These are phyloP conservation scores for Marsdenia floribunda DNA, from an alignment of 257 asterid species.

Conservation along the genomic window DNA sequence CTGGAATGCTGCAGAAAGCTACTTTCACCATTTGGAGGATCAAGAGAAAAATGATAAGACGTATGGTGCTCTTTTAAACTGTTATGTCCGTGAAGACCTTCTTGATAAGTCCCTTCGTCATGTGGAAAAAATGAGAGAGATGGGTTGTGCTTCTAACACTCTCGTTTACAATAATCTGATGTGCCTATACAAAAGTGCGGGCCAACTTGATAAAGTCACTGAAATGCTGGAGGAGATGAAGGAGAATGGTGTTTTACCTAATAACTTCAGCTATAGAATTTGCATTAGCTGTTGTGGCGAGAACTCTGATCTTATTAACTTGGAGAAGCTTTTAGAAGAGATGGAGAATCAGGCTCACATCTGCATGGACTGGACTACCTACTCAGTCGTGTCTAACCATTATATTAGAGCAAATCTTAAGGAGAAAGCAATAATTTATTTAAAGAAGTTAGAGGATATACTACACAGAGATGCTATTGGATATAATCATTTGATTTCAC, in stretches of 20 bases:
- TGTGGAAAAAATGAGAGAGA: constrained; percentile 45
- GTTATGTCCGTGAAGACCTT: constrained; percentile 45
- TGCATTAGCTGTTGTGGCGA: constrained; percentile 45
- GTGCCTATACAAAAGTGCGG: constrained; percentile 47
- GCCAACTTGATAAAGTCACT: constrained; percentile 40
- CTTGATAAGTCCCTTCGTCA: constrained; percentile 40
- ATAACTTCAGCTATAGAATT: constrained; percentile 56
- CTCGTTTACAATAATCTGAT: constrained; percentile 57
- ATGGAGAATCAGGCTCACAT: constrained; percentile 33
- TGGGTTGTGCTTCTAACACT: constrained; percentile 36
- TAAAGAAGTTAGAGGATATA: constrained; percentile 44
- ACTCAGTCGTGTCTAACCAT: constrained; percentile 39
- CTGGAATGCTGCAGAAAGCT: constrained; percentile 45
- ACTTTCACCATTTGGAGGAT: constrained; percentile 29
- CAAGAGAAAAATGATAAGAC: constrained; percentile 43
- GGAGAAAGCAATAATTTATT: constrained; percentile 39
- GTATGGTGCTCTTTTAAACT: constrained; percentile 52
- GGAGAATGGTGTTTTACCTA: constrained; percentile 35
- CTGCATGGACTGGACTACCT: constrained; percentile 45
- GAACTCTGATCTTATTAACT: constrained; percentile 38
- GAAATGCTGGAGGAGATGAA: constrained; percentile 49
- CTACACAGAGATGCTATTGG: constrained; percentile 39
- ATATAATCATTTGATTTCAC: constrained; percentile 59
- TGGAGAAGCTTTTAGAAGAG: constrained; percentile 58
- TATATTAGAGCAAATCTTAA: constrained; percentile 37